Evolutionary conservation across 164 flowering plant genomes (phyloP).

Genomic region (Platanus orientalis): DNA sequence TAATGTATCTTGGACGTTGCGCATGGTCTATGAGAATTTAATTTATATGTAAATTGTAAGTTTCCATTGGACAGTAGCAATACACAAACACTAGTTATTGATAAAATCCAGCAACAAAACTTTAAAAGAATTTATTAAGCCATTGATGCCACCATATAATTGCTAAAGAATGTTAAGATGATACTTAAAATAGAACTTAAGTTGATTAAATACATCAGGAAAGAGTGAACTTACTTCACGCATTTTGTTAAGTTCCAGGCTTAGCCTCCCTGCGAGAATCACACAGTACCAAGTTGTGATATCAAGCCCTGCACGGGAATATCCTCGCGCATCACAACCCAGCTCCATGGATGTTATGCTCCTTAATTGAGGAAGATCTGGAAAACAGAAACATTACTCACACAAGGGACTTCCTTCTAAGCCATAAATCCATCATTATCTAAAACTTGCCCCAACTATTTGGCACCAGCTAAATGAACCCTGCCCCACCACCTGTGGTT

Average conservation of each 20-base stretch:
- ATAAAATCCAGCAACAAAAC: not conserved
- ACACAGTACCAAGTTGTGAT: conserved; percentile 82
- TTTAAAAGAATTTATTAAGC: not conserved
- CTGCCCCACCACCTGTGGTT: too few species aligned
- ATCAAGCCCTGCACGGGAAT: conserved; percentile 81
- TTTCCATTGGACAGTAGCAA: not conserved
- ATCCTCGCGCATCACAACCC: conserved; percentile 91
- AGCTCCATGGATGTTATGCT: conserved; percentile 71
- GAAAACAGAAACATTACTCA: conserved; percentile 14
- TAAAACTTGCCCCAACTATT: too few species aligned
- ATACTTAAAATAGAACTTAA: not conserved
- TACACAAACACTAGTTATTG: not conserved
- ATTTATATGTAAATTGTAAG: conserved; percentile 8
- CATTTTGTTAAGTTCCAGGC: conserved; percentile 75
- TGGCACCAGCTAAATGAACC: too few species aligned
- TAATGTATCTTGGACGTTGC: conserved; percentile 67
- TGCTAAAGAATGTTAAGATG: not conserved
- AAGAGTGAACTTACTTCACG: conserved; percentile 57
- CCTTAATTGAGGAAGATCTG: conserved; percentile 89
- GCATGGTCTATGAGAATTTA: conserved; percentile 59
- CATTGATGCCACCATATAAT: not conserved
- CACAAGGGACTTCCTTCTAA: not conserved
- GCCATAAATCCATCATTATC: not conserved
- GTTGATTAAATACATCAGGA: not conserved
- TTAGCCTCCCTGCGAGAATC: conserved; percentile 71